Conservation (phyloP, 371 early-diverging fungal species). For the Apophysomyces ossiformis region DNA sequence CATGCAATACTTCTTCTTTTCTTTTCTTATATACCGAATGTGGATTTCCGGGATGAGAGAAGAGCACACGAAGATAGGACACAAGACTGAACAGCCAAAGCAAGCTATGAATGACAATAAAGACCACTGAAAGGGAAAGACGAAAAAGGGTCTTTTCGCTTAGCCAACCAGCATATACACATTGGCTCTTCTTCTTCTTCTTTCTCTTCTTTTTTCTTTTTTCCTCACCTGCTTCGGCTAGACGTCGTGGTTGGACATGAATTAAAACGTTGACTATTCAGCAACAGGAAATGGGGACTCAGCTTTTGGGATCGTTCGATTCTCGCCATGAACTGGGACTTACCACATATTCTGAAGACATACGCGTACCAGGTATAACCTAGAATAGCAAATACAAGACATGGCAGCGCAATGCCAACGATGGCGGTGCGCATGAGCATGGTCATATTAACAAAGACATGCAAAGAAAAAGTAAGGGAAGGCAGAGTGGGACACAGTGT, state of each 20-base stretch:
- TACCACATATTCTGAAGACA: constrained; percentile 60
- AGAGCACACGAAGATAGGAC: constrained; percentile 52
- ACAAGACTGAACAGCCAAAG: constrained; percentile 48
- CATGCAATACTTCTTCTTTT: not conserved
- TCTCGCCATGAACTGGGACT: constrained; percentile 1
- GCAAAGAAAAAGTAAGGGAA: not conserved
- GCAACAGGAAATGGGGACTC: not conserved
- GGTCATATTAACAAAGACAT: not conserved
- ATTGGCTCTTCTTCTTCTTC: too few relatives aligned
- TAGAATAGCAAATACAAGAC: constrained; percentile 40
- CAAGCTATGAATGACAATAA: constrained; percentile 49
- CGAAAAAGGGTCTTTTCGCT: not conserved
- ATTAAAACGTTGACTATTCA: constrained; percentile 5
- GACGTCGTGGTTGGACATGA: not conserved
- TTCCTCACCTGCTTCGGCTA: constrained; percentile 38
- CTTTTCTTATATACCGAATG: not conserved
- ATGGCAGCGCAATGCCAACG: constrained; percentile 32
- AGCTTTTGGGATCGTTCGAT: not conserved
- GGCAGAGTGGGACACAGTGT: too few relatives aligned
- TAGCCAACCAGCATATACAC: too few relatives aligned
- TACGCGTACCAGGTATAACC: constrained; percentile 59
- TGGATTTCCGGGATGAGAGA: constrained; percentile 55
- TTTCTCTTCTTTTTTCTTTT: too few relatives aligned
- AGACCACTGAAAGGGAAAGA: constrained; percentile 35
- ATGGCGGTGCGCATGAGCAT: not conserved